phyloP scores from a whole-genome alignment of 495 filamentous ascomycete species.

The Lasiosphaeria miniovina region DNA sequence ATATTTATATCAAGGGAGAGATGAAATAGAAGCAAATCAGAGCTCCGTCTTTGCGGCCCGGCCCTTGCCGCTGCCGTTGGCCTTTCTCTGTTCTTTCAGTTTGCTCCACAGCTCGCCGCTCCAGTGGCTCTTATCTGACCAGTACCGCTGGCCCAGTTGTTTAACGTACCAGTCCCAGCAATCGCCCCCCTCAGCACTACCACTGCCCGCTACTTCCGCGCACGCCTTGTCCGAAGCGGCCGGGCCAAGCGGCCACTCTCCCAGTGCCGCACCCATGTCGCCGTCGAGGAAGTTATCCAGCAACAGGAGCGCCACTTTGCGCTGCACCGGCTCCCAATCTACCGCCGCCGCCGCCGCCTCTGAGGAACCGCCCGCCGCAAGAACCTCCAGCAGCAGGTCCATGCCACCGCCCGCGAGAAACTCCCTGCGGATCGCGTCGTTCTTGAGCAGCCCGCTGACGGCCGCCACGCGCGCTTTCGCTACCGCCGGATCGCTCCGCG shows the following conservation, averaged over 20 bases:
- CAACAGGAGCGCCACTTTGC: constrained; percentile 49
- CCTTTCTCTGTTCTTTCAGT: constrained; percentile 23
- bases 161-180: constrained; percentile 43
- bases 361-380: constrained; percentile 27
- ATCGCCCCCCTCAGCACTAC: constrained; percentile 14
- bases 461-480: constrained; percentile 38
- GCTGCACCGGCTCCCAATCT: constrained; percentile 40
- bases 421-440: constrained; percentile 41
- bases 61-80: constrained; percentile 2
- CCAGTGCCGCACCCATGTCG: constrained; percentile 51
- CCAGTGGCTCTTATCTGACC: constrained; percentile 29
- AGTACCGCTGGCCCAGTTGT: constrained; percentile 20
- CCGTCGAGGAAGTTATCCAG: constrained; percentile 60
- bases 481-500: constrained; percentile 27
- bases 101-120: constrained; percentile 28
- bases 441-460: constrained; percentile 43
- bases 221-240: constrained; percentile 29
- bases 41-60: constrained; percentile 22
- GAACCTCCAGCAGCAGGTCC: constrained; percentile 44
- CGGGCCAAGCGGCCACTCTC: constrained; percentile 43
- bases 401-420: constrained; percentile 51
- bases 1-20: too few relatives aligned
- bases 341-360: constrained; percentile 10
- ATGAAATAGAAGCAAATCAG: constrained; percentile 7
- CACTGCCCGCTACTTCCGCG: constrained; percentile 1